Conservation (phyloP, 1,284 basidiomycete genomes). For the Polyporus tsugae region DNA sequence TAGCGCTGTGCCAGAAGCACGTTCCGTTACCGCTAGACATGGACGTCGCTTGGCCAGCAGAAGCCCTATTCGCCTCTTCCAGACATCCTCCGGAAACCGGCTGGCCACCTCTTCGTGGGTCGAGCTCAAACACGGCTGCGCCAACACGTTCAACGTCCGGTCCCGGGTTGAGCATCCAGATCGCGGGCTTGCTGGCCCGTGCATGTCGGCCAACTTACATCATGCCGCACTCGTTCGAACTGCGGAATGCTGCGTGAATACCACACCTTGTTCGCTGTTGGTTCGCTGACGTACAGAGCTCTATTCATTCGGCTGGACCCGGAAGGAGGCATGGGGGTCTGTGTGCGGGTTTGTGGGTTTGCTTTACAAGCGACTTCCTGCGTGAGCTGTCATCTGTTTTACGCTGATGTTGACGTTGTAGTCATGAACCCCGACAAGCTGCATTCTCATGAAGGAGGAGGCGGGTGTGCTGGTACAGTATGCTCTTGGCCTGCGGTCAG, state of each 20-base stretch:
- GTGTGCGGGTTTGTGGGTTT: neutral
- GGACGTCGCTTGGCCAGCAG: neutral
- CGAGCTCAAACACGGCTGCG: neutral
- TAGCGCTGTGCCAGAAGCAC: neutral
- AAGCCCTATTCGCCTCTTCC: neutral
- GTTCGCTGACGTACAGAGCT: neutral
- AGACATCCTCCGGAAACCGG: neutral
- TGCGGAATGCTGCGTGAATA: neutral
- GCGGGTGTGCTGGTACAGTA: too few species aligned
- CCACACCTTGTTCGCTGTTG: slow-evolving; percentile 2
- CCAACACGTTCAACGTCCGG: neutral
- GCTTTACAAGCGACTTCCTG: neutral
- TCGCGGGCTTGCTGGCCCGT: neutral
- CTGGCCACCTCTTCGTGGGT: neutral
- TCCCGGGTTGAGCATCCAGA: neutral
- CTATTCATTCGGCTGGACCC: neutral
- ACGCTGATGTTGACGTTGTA: neutral
- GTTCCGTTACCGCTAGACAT: neutral
- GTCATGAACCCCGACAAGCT: neutral
- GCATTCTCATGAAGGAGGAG: neutral
- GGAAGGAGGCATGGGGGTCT: neutral
- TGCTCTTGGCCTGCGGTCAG: too few species aligned
- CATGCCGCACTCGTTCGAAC: neutral
- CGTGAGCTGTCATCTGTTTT: neutral
- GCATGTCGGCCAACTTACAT: neutral